Evolutionary conservation across 768 basidiomycete genomes (phyloP).

Genomic region (Paxillus rubicundulus): DNA sequence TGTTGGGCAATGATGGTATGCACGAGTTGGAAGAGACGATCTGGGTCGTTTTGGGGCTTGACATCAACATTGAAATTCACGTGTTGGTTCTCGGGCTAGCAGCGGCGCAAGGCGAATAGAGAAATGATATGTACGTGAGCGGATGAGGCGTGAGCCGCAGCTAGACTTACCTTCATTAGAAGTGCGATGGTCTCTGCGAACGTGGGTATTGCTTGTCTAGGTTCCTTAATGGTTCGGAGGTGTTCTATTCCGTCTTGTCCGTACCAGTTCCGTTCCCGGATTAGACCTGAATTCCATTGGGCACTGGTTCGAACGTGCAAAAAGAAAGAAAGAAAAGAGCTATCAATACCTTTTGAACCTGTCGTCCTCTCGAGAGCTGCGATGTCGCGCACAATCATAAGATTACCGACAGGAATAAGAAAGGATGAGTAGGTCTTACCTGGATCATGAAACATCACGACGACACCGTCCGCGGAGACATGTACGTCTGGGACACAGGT

Average conservation of each 20-base stretch:
- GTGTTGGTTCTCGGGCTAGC: conserved; percentile 69
- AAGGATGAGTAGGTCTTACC: conserved; percentile 40
- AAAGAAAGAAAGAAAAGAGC: background rate
- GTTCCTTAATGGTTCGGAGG: conserved; percentile 74
- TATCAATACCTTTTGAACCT: conserved; percentile 56
- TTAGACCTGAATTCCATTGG: conserved; percentile 46
- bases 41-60: conserved; percentile 90
- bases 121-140: background rate
- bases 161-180: conserved; percentile 65
- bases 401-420: conserved; percentile 22
- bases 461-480: conserved; percentile 81
- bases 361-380: conserved; percentile 77
- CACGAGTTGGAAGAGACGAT: conserved; percentile 80
- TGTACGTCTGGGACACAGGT: conserved; percentile 84
- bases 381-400: conserved; percentile 20
- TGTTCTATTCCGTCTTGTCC: conserved; percentile 73
- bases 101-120: background rate
- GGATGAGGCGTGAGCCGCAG: conserved; percentile 8
- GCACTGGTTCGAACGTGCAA: conserved; percentile 28
- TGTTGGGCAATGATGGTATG: conserved; percentile 61
- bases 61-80: conserved; percentile 88
- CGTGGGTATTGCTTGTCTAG: conserved; percentile 85
- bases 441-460: conserved; percentile 97
- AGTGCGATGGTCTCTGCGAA: conserved; percentile 80
- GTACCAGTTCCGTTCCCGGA: conserved; percentile 70